Evolutionary conservation across 371 early-diverging fungal genomes (phyloP).

Genomic region (Mortierella sp.): DNA sequence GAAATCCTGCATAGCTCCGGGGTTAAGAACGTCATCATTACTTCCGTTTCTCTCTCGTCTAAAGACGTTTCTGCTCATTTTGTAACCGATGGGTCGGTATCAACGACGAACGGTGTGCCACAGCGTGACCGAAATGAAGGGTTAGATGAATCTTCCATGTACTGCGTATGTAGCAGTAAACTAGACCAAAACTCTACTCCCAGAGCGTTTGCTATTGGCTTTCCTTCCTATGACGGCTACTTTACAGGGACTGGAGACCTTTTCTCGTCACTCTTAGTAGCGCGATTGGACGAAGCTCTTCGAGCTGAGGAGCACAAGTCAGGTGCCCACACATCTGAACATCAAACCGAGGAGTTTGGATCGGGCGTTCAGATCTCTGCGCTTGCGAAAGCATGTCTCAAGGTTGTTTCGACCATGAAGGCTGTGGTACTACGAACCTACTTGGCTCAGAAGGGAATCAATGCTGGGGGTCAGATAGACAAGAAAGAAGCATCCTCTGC

Average conservation of each 20-base stretch:
- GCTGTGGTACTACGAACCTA: constrained; percentile 78
- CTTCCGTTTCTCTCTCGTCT: constrained; percentile 64
- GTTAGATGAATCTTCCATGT: constrained; percentile 17
- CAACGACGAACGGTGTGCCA: not conserved
- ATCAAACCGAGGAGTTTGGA: not conserved
- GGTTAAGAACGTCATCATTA: constrained; percentile 81
- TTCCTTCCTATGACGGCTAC: constrained; percentile 80
- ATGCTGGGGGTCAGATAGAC: constrained; percentile 37
- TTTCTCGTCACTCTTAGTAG: constrained; percentile 83
- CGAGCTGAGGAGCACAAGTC: not conserved
- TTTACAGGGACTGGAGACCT: constrained; percentile 97
- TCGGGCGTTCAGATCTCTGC: constrained; percentile 5
- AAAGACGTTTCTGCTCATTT: constrained; percentile 47
- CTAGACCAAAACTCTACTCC: constrained; percentile 30
- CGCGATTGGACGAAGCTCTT: constrained; percentile 60
- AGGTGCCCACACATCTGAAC: not conserved
- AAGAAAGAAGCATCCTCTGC: constrained; percentile 52
- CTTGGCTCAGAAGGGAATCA: constrained; percentile 55
- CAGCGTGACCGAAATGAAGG: not conserved
- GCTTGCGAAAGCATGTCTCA: constrained; percentile 62
- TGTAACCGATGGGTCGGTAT: not conserved
- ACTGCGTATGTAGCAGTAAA: constrained; percentile 55
- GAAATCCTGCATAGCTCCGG: constrained; percentile 77
- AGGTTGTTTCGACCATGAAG: constrained; percentile 78
- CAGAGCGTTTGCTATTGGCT: constrained; percentile 68